Percentiles rank a stretch among this genome's conserved stretches.
Conservation (phyloP, 2,329 filamentous ascomycete species). For the Exophiala spinifera region DNA sequence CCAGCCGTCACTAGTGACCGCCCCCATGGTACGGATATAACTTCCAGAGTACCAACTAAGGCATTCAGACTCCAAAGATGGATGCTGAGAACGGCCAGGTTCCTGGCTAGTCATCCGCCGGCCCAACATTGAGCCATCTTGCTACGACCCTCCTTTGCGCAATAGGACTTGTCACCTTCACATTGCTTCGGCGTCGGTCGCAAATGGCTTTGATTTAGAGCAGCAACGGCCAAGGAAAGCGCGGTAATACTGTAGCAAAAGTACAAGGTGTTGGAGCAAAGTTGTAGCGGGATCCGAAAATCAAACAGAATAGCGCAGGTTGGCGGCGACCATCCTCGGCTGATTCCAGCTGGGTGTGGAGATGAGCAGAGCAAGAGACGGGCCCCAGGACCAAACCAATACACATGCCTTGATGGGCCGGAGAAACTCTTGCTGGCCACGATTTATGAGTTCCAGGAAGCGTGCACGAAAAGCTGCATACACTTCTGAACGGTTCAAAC, state of each 20-base stretch:
- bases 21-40: constrained; percentile 6
- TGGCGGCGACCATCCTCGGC: not conserved
- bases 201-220: too few relatives aligned
- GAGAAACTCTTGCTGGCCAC: too few relatives aligned
- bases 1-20: constrained; percentile 6
- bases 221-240: not conserved
- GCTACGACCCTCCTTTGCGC: too few relatives aligned
- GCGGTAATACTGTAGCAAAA: not conserved
- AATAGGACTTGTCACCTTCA: too few relatives aligned
- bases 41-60: not conserved
- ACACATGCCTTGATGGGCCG: too few relatives aligned
- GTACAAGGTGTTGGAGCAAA: not conserved
- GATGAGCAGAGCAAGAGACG: not conserved
- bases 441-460: too few relatives aligned
- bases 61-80: constrained; percentile 6
- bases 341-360: not conserved
- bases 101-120: not conserved
- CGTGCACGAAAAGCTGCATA: too few relatives aligned
- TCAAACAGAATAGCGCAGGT: not conserved
- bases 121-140: not conserved
- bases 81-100: constrained; percentile 9
- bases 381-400: too few relatives aligned
- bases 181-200: too few relatives aligned
- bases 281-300: not conserved
- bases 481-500: too few relatives aligned